These are phyloP conservation scores for Lagerstroemia speciosa DNA, from an alignment of 345 rosid species.

Conservation along the genomic window DNA sequence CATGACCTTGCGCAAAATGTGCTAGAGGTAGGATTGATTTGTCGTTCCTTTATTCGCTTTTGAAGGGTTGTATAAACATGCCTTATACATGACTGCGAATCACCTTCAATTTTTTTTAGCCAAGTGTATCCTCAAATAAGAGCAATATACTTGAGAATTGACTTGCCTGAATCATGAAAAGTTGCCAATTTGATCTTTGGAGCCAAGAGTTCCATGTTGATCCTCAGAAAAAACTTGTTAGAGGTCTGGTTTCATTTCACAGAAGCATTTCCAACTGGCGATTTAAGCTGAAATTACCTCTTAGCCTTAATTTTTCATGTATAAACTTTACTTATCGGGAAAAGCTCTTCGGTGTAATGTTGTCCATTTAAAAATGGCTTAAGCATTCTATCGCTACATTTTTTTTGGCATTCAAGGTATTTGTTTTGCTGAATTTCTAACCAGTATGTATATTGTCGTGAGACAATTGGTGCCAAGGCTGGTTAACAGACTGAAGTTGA, in stretches of 20 bases:
- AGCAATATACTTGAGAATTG: background rate
- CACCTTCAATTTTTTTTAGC: too few relatives aligned
- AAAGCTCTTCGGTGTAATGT: background rate
- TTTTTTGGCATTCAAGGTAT: background rate
- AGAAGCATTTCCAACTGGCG: too few relatives aligned
- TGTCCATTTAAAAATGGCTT: background rate
- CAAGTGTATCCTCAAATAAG: background rate
- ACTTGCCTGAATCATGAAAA: background rate
- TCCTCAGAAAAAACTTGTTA: too few relatives aligned
- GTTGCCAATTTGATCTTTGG: background rate
- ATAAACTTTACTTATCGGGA: background rate
- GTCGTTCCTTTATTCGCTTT: background rate
- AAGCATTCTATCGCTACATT: background rate
- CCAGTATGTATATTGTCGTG: background rate
- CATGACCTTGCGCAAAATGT: slow-evolving; percentile 55
- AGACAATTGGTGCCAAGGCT: background rate
- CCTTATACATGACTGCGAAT: background rate
- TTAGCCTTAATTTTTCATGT: background rate
- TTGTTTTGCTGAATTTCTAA: background rate
- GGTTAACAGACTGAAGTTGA: background rate
- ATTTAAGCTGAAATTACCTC: too few relatives aligned
- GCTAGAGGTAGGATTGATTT: slow-evolving; percentile 43
- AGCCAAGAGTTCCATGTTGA: too few relatives aligned
- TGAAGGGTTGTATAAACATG: background rate
- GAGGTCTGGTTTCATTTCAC: too few relatives aligned